Evolutionary conservation across 2,329 filamentous ascomycete species (phyloP).

Genomic region (Aspergillus niger): DNA sequence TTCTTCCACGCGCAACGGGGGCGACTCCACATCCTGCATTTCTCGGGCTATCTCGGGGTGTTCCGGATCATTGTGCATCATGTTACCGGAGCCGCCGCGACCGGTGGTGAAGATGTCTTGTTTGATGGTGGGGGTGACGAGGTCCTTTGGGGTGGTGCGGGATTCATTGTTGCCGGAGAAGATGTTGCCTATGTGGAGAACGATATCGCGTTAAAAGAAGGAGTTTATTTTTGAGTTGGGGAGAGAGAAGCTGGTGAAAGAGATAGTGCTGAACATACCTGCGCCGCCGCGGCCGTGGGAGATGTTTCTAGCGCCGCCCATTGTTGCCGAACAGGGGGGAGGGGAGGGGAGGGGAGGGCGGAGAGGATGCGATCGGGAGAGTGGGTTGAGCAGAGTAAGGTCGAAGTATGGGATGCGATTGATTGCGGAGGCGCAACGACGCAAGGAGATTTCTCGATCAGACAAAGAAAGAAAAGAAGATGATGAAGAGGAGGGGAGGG

Average conservation of each 20-base stretch:
- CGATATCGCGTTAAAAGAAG: neutral
- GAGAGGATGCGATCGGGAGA: neutral
- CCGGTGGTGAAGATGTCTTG: conserved; percentile 83
- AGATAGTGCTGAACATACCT: conserved; percentile 44
- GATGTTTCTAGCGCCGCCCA: conserved; percentile 34
- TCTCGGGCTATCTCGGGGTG: conserved; percentile 69
- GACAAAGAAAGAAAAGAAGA: neutral
- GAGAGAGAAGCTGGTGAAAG: neutral
- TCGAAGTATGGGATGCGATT: neutral
- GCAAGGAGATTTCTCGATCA: neutral
- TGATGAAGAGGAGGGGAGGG: neutral
- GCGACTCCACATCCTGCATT: conserved; percentile 77
- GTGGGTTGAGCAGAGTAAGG: neutral
- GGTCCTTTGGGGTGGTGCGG: conserved; percentile 60
- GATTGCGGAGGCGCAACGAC: neutral
- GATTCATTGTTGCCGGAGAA: conserved; percentile 56
- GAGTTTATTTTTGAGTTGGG: too few relatives aligned
- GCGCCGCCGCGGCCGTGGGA: conserved; percentile 79
- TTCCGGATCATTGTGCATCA: conserved; percentile 72
- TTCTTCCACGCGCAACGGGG: conserved; percentile 40
- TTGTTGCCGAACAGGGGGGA: conserved; percentile 11
- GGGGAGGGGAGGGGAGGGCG: neutral
- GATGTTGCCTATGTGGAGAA: conserved; percentile 59
- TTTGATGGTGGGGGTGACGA: conserved; percentile 82
- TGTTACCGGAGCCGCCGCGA: conserved; percentile 85